A percentile compares a stretch with the other conserved stretches of the same genome.
phyloP scores from a whole-genome alignment of 1,284 basidiomycete genomes.

The Ceratobasidium sp. region DNA sequence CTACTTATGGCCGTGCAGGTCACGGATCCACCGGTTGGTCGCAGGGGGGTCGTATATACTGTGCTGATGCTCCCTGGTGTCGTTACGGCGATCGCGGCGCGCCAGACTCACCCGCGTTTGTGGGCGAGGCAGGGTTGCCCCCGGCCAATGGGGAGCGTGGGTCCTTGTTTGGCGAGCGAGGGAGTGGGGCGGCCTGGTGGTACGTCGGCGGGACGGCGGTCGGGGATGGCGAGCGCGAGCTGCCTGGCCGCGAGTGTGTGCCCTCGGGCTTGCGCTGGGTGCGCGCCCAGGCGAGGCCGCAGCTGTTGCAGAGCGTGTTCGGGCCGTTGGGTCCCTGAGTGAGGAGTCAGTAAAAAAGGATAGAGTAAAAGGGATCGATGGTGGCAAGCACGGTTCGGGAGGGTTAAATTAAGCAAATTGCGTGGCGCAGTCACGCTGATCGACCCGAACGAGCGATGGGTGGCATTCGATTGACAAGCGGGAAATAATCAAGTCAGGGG shows the following conservation, averaged over 20 bases:
- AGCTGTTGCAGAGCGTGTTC: conserved; percentile 39
- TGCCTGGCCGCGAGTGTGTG: conserved; percentile 10
- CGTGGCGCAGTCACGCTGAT: conserved; percentile 23
- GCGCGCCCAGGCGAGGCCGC: conserved; percentile 38
- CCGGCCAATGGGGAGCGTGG: conserved; percentile 10
- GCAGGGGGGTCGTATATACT: conserved; percentile 3
- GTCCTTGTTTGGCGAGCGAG: conserved; percentile 15
- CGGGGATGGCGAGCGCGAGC: conserved; percentile 23
- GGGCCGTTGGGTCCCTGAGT: conserved; percentile 28
- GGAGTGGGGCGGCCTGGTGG: conserved; percentile 21
- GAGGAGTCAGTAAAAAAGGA: conserved; percentile 21
- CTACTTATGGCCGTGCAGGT: conserved; percentile 32
- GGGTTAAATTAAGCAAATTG: conserved; percentile 38
- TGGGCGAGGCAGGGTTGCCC: conserved; percentile 22
- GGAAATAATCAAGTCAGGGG: conserved; percentile 20
- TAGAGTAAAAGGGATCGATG: conserved; percentile 7
- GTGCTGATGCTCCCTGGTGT: background rate
- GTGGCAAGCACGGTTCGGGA: conserved; percentile 8
- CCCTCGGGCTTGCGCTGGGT: conserved; percentile 38
- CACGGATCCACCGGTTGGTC: conserved; percentile 6
- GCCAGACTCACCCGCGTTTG: background rate
- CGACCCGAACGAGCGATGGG: conserved; percentile 18
- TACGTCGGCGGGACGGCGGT: conserved; percentile 14
- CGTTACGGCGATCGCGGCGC: background rate
- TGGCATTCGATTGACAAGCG: conserved; percentile 25